phyloP scores from a whole-genome alignment of 768 basidiomycete genomes.

The Rhodosporidiobolus sp. region DNA sequence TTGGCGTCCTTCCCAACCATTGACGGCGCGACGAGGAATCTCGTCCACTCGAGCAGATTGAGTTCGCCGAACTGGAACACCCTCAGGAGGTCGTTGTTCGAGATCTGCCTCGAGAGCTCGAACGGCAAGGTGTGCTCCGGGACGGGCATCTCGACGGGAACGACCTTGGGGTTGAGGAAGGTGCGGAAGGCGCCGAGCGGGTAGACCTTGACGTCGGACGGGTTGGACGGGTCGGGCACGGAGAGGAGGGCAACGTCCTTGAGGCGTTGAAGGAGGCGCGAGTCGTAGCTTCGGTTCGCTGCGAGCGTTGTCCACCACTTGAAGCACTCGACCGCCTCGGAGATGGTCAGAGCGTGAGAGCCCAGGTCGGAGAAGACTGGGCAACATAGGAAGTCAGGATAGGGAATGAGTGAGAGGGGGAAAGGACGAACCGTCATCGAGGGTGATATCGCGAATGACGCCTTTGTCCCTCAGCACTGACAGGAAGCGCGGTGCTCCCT shows the following conservation, averaged over 20 bases:
- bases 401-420: too few species aligned
- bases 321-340: slow-evolving; percentile 75
- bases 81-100: slow-evolving; percentile 54
- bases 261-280: slow-evolving; percentile 58
- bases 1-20: slow-evolving; percentile 49
- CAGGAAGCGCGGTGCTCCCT: slow-evolving; percentile 62
- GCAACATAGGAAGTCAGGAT: too few species aligned
- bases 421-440: too few species aligned
- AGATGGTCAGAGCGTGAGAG: slow-evolving; percentile 63
- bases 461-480: slow-evolving; percentile 60
- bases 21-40: slow-evolving; percentile 58
- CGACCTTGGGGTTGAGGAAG: slow-evolving; percentile 66
- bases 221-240: slow-evolving; percentile 44
- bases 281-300: slow-evolving; percentile 49
- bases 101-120: slow-evolving; percentile 61
- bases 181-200: slow-evolving; percentile 67
- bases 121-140: slow-evolving; percentile 70
- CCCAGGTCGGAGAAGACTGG: slow-evolving; percentile 75
- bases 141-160: slow-evolving; percentile 71
- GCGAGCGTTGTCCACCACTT: slow-evolving; percentile 74
- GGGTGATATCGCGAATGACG: slow-evolving; percentile 69
- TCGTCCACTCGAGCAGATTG: slow-evolving; percentile 69
- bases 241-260: slow-evolving; percentile 67
- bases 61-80: slow-evolving; percentile 79
- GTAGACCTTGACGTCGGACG: slow-evolving; percentile 58